These are phyloP conservation scores for Malus hybrid DNA, from an alignment of 331 rosid species.

Conservation along the genomic window DNA sequence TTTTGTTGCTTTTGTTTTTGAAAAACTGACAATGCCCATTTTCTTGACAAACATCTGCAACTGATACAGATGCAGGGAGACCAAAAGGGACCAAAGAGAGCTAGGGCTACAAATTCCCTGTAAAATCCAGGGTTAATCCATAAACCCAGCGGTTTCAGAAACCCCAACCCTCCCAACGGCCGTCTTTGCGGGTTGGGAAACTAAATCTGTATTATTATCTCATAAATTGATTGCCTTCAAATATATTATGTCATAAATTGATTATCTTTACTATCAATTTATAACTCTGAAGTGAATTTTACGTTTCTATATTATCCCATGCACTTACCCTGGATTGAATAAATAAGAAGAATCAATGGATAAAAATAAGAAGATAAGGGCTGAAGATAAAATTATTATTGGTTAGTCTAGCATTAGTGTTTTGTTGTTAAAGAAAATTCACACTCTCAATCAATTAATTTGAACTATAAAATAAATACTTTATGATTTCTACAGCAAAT, in stretches of 20 bases:
- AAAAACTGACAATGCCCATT: not conserved
- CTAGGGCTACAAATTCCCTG: slow-evolving; percentile 5
- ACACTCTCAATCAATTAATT: not conserved
- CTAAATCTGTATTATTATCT: no score
- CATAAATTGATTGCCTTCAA: no score
- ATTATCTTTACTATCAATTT: no score
- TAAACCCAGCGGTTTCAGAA: slow-evolving; percentile 10
- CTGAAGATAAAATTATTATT: not conserved
- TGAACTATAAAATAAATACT: not conserved
- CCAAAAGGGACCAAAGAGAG: not conserved
- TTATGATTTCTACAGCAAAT: not conserved
- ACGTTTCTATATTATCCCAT: no score
- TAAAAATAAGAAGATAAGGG: no score
- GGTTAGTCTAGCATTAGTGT: not conserved
- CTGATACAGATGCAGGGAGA: not conserved
- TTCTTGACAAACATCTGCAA: not conserved
- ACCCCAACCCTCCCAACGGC: slow-evolving; percentile 4
- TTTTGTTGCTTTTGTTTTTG: not conserved
- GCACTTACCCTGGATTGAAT: no score
- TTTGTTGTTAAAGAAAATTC: not conserved
- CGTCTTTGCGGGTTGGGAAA: slow-evolving; percentile 18
- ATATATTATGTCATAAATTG: no score
- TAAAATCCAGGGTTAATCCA: slow-evolving; percentile 1
- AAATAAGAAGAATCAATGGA: no score
- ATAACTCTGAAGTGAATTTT: no score